Evolutionary conservation across 345 rosid species (phyloP), one percentile per base, ranked within the genome.

Genomic region (Citrus hindsii): DNA sequence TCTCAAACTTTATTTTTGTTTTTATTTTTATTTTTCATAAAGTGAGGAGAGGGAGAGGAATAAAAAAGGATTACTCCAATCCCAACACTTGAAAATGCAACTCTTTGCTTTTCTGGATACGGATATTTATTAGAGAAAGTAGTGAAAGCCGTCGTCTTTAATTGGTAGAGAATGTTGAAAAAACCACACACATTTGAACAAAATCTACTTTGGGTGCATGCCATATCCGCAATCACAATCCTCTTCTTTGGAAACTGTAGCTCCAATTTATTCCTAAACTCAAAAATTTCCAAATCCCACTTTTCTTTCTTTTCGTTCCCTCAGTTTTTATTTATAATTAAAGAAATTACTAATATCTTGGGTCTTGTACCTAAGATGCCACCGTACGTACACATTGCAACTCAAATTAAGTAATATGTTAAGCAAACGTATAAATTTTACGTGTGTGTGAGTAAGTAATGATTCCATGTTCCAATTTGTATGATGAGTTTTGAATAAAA

Each of bases 61-160:
- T 78, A 80, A 80, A 75, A 82, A 87, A 80, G 78, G 76, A 86
- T 79, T 89, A 92, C 90, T 86, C 91, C 93, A 89, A 90, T 91
- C 93, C 91, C 89, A 79, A 88, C 84, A 86, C 90, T 84, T 82
- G 83, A 89, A 91, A 90, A 87, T 92, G 89, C 80, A 77, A 81
- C 73, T 76, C 83, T 81, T 82, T 80, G 53, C 86, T 89, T 90
- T 84, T 80, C 74, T 76, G 82, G 89, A 85, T 85, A 85, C 86
- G 89, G 81, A 86, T 82, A 79, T 77, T 71, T 78, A 64, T 48
- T 56, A 7, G 16, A 51, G 18, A 62, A 73, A 56, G 42, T 5
- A 71, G 58, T 81, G 85, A 86, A 84, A 76, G 86, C 87, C 86
- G 89, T 88, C 84, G 79, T 77, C 78, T 80, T 30, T 69, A 42